phyloP scores from a whole-genome alignment of 768 basidiomycete genomes.

The Mycena maculata region DNA sequence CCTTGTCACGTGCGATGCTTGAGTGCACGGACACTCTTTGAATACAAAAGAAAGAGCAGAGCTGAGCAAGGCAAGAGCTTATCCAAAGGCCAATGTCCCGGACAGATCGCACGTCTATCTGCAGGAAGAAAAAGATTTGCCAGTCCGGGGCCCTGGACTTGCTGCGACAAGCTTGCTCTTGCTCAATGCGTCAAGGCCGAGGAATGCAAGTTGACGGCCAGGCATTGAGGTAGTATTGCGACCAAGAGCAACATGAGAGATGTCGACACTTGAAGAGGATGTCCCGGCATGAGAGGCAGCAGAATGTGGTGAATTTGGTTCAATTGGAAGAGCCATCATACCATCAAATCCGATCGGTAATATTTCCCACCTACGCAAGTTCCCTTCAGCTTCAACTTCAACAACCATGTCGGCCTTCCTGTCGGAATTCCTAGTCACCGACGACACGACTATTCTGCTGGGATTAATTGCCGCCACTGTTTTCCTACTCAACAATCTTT shows the following conservation, averaged over 20 bases:
- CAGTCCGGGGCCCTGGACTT: neutral
- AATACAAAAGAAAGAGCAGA: neutral
- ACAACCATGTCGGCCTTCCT: conserved; percentile 35
- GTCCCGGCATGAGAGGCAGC: too few relatives aligned
- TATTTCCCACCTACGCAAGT: too few relatives aligned
- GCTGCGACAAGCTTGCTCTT: neutral
- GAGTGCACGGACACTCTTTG: conserved; percentile 18
- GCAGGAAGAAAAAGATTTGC: neutral
- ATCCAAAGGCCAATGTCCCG: neutral
- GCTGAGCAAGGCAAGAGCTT: conserved; percentile 4
- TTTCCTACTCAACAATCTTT: conserved; percentile 81
- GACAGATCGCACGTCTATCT: neutral
- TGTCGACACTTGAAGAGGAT: too few relatives aligned
- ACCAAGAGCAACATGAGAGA: too few relatives aligned
- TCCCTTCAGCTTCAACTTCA: neutral
- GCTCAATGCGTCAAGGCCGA: neutral
- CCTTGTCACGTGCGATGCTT: conserved; percentile 22
- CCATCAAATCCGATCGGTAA: too few relatives aligned
- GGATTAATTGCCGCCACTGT: conserved; percentile 81
- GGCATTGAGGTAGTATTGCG: neutral
- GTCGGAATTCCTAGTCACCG: conserved; percentile 74
- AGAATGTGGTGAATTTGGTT: too few relatives aligned
- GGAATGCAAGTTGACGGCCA: neutral
- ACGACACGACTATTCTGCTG: conserved; percentile 83
- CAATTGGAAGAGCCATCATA: too few relatives aligned